Base-by-base conservation (phyloP, 352 stramenopile genomes). In the Pythium brachiatum region DNA sequence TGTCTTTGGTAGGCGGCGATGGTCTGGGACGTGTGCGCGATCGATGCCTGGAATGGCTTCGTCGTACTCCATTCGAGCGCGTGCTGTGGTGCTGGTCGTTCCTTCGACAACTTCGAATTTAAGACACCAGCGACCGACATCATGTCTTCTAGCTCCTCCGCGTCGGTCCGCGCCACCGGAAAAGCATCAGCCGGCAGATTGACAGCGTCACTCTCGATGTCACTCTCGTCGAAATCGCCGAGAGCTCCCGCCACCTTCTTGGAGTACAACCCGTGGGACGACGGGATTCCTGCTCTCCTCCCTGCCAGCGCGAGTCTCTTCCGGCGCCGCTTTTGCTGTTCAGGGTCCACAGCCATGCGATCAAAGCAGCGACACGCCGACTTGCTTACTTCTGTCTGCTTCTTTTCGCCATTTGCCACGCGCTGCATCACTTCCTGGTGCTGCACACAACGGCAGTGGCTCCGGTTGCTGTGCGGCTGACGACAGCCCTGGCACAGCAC, bases 371-470 rank as follows among this genome's bases (percentile, higher is more conserved):
- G 29, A 32, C 57, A 64, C 15, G 38, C 8, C 8, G 20, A 20
- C 18, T 44, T 32, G 8, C 34, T 48, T 20, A 31, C 29, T 7
- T 23, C 53, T 2, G n/a, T 25, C 1, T 2, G 3, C 27, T 64
- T 66, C 21, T 48, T 47, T 8, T 55, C 59, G 21, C 53, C 59
- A 23, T 12, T 13, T 13, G 26, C 36, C 9, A 32, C 15, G 13
- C 25, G 25, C 0, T 39, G 55, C 32, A 20, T 20, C 5, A 25
- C 25, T 31, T 60, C 34, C 39, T 68, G 65, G 51, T 93, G 83
- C 39, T 85, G 60, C 2, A 74, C 54, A 56, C 83, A 93, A 8
- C 80, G 75, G 54, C 83, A 93, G 68, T 93, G 83, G 41, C 75
- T 82, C 12, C 65, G 54, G 15, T 23, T 23, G 53, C 52, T 7